Percentiles rank a stretch among this genome's conserved stretches.
Evolutionary conservation across 495 filamentous ascomycete genomes (phyloP).

Genomic region (Geoglossum glabrum): DNA sequence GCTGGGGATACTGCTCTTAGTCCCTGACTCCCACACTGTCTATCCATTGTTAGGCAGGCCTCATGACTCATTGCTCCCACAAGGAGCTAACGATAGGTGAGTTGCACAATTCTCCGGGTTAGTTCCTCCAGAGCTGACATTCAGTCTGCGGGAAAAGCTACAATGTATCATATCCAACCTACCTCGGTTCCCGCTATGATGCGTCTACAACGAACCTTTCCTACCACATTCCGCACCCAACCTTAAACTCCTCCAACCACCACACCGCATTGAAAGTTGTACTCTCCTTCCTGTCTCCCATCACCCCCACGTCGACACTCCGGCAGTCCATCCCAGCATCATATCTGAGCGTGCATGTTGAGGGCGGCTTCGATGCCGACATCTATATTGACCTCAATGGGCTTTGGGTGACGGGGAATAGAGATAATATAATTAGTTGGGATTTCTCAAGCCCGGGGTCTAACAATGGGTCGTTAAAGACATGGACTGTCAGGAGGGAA

Average conservation of each 20-base stretch:
- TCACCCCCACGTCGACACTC: slow-evolving; percentile 80
- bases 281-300: slow-evolving; percentile 78
- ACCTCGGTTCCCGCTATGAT: slow-evolving; percentile 67
- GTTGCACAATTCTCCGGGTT: not conserved
- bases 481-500: slow-evolving; percentile 42
- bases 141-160: slow-evolving; percentile 22
- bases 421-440: slow-evolving; percentile 50
- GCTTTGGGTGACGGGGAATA: slow-evolving; percentile 67
- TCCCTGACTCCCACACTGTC: slow-evolving; percentile 48
- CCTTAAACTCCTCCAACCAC: slow-evolving; percentile 11
- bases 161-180: slow-evolving; percentile 47
- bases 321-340: slow-evolving; percentile 79
- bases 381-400: slow-evolving; percentile 81
- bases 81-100: not conserved
- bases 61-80: slow-evolving; percentile 40
- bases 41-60: slow-evolving; percentile 77
- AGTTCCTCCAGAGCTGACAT: not conserved
- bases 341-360: slow-evolving; percentile 58
- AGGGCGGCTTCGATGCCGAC: slow-evolving; percentile 50
- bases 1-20: slow-evolving; percentile 56
- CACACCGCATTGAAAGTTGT: slow-evolving; percentile 36
- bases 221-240: slow-evolving; percentile 42
- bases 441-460: slow-evolving; percentile 17
- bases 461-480: slow-evolving; percentile 25
- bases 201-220: slow-evolving; percentile 85